Percentiles rank a stretch among this genome's conserved stretches.
Evolutionary conservation across 169 alveolate genomes (phyloP).

Genomic region (Theileria equi): DNA sequence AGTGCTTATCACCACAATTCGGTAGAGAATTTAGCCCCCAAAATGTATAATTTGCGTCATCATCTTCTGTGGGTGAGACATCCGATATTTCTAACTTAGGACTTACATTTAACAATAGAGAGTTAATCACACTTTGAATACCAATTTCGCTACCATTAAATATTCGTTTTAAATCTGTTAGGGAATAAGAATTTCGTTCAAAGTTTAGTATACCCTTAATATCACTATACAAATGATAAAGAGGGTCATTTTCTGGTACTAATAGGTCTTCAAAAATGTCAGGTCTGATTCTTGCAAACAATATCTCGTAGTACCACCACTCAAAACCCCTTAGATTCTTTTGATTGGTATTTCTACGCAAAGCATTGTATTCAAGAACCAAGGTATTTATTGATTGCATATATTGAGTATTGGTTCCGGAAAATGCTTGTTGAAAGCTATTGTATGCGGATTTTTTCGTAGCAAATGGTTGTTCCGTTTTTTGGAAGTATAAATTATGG

Average conservation of each 20-base stretch:
- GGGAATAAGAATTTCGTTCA: neutral
- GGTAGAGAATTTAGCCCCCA: too few species aligned
- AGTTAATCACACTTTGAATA: conserved; percentile 16
- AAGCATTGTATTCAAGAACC: conserved; percentile 11
- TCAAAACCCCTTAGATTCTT: conserved; percentile 30
- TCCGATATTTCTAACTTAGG: neutral
- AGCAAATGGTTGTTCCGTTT: neutral
- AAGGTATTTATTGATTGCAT: conserved; percentile 1
- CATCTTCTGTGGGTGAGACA: too few species aligned
- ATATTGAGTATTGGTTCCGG: neutral
- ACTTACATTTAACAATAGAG: conserved; percentile 12
- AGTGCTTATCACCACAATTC: neutral
- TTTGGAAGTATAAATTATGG: neutral
- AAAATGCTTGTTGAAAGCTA: neutral
- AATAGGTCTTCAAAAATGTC: conserved; percentile 12
- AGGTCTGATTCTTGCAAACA: conserved; percentile 20
- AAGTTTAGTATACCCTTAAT: conserved; percentile 6
- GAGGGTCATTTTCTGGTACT: neutral
- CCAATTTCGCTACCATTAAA: conserved; percentile 15
- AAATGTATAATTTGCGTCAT: too few species aligned
- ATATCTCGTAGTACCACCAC: conserved; percentile 36
- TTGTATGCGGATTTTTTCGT: neutral
- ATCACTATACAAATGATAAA: conserved; percentile 21
- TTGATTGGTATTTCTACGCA: conserved; percentile 14
- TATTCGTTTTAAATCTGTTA: conserved; percentile 18